These are phyloP conservation scores for Ophiostoma ulmi DNA, from an alignment of 2,329 filamentous ascomycete species.

Conservation along the genomic window DNA sequence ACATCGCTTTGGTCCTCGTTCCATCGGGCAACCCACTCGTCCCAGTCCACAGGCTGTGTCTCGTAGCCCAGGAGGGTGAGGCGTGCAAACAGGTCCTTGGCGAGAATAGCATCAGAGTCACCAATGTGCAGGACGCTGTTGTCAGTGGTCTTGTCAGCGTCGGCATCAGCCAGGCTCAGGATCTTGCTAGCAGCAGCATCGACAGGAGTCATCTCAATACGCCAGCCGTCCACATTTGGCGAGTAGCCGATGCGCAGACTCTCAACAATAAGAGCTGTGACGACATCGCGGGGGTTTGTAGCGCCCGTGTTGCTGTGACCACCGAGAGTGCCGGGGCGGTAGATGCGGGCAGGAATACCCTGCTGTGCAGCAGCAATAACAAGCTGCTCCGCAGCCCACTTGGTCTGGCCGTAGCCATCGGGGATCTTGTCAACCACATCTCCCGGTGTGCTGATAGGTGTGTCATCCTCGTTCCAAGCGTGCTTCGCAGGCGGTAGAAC, in stretches of 20 bases:
- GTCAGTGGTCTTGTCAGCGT: conserved; percentile 48
- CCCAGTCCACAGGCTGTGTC: conserved; percentile 61
- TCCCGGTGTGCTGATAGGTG: conserved; percentile 60
- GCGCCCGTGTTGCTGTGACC: conserved; percentile 71
- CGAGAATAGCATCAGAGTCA: conserved; percentile 65
- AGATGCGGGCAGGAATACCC: conserved; percentile 65
- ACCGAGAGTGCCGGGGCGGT: conserved; percentile 71
- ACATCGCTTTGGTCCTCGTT: conserved; percentile 56
- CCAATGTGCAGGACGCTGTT: conserved; percentile 64
- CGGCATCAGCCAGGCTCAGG: conserved; percentile 51
- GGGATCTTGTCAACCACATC: conserved; percentile 60
- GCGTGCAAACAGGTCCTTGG: conserved; percentile 58
- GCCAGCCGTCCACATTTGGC: conserved; percentile 69
- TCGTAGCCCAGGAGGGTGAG: conserved; percentile 64
- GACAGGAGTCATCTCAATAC: conserved; percentile 77
- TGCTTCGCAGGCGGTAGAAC: conserved; percentile 65
- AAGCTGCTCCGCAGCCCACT: conserved; percentile 75
- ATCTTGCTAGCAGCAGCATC: conserved; percentile 75
- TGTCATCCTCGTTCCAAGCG: conserved; percentile 63
- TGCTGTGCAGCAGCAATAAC: conserved; percentile 62
- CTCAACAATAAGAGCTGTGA: conserved; percentile 71
- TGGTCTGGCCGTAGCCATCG: conserved; percentile 74
- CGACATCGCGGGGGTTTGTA: conserved; percentile 71
- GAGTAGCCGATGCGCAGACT: conserved; percentile 67
- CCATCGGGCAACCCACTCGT: conserved; percentile 72